Conservation (phyloP, 345 rosid genomes). For the Boechera retrofracta region DNA sequence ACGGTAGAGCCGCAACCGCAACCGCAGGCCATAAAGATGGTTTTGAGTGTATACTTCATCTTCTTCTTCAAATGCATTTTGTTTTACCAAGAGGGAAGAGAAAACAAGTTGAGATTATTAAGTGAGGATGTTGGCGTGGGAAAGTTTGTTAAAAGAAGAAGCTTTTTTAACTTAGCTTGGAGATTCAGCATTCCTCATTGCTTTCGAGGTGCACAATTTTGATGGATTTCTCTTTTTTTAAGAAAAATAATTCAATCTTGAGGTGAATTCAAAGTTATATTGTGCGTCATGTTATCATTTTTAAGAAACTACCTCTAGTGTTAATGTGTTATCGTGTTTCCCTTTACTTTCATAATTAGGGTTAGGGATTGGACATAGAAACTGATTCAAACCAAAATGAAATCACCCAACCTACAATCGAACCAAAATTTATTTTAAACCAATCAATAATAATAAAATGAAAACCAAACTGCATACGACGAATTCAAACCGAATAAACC, state of each 20-base stretch:
- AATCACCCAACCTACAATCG: background rate
- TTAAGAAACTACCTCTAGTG: slow-evolving; percentile 9
- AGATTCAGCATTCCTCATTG: slow-evolving; percentile 45
- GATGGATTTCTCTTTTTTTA: slow-evolving; percentile 24
- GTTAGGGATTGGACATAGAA: background rate
- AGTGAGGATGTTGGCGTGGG: slow-evolving; percentile 36
- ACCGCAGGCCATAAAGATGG: slow-evolving; percentile 13
- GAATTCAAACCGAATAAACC: background rate
- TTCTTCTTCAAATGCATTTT: slow-evolving; percentile 31
- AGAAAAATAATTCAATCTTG: slow-evolving; percentile 15
- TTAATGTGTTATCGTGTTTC: background rate
- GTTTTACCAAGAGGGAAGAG: background rate
- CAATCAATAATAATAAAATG: background rate
- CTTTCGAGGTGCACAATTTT: slow-evolving; percentile 38
- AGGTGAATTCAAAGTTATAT: slow-evolving; percentile 29
- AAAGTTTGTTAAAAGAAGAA: slow-evolving; percentile 30
- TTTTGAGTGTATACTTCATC: slow-evolving; percentile 28
- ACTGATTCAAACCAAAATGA: background rate
- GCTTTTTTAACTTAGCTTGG: slow-evolving; percentile 35
- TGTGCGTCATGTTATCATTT: slow-evolving; percentile 37
- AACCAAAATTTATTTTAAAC: too few relatives aligned
- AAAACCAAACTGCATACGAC: background rate
- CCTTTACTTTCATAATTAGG: slow-evolving; percentile 1
- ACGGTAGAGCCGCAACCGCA: slow-evolving; percentile 33
- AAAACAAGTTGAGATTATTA: slow-evolving; percentile 22